Evolutionary conservation across 495 filamentous ascomycete genomes (phyloP).

Genomic region (Chaetomidium leptoderma): DNA sequence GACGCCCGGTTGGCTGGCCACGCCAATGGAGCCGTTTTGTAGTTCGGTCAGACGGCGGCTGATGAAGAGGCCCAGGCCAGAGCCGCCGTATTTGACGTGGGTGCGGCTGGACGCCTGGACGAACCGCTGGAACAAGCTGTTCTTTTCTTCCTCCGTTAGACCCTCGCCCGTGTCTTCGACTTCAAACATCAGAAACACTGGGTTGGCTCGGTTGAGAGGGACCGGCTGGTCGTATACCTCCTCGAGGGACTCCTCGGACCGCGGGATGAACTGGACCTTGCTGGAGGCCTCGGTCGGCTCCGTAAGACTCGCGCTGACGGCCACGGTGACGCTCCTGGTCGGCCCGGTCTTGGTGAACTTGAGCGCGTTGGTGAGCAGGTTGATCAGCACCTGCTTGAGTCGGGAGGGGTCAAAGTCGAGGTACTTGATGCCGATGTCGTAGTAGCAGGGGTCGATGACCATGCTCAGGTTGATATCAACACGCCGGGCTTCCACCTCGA

Average conservation of each 20-base stretch:
- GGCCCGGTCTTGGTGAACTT: slow-evolving; percentile 62
- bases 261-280: slow-evolving; percentile 36
- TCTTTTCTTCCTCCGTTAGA: slow-evolving; percentile 61
- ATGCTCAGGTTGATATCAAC: slow-evolving; percentile 63
- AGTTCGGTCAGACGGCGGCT: slow-evolving; percentile 66
- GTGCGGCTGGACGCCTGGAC: slow-evolving; percentile 71
- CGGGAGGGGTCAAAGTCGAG: slow-evolving; percentile 66
- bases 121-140: slow-evolving; percentile 68
- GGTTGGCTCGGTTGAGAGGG: slow-evolving; percentile 21
- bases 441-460: slow-evolving; percentile 53
- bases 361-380: slow-evolving; percentile 67
- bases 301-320: slow-evolving; percentile 29
- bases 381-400: slow-evolving; percentile 69
- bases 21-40: slow-evolving; percentile 72
- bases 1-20: slow-evolving; percentile 58
- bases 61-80: slow-evolving; percentile 74
- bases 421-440: slow-evolving; percentile 55
- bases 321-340: slow-evolving; percentile 35
- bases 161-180: slow-evolving; percentile 73
- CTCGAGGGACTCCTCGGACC: slow-evolving; percentile 19
- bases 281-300: slow-evolving; percentile 32
- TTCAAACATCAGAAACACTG: slow-evolving; percentile 60
- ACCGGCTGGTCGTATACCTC: slow-evolving; percentile 19
- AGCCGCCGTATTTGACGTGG: slow-evolving; percentile 71
- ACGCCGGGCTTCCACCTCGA: slow-evolving; percentile 62